Conservation (phyloP, 768 basidiomycete genomes). For the Russula dissimulans region DNA sequence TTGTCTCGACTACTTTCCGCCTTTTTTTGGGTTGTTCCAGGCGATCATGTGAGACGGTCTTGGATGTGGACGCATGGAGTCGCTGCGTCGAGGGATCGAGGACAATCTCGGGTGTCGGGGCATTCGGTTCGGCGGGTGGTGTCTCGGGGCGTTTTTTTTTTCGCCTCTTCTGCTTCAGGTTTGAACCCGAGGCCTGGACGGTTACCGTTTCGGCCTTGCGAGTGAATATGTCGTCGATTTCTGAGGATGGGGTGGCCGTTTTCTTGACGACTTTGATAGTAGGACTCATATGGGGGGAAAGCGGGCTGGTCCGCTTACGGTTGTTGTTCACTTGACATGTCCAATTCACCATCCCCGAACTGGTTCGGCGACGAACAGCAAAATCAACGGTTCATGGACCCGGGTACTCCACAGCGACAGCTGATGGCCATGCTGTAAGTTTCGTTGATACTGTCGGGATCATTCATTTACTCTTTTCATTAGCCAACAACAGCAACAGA, state of each 20-base stretch:
- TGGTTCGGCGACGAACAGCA: constrained; percentile 17
- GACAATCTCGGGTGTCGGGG: constrained; percentile 46
- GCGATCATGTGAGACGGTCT: constrained; percentile 25
- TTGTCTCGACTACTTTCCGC: constrained; percentile 20
- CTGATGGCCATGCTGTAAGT: constrained; percentile 20
- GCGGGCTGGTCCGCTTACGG: background rate
- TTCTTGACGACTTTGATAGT: background rate
- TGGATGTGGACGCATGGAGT: constrained; percentile 22
- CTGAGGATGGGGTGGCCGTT: constrained; percentile 32
- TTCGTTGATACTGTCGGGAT: background rate
- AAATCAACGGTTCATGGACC: constrained; percentile 16
- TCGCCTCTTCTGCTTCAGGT: constrained; percentile 35
- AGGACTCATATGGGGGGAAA: background rate
- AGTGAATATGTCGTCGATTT: constrained; percentile 83
- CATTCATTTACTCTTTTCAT: background rate
- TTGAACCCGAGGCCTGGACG: background rate
- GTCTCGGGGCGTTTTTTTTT: constrained; percentile 33
- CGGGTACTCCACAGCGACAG: constrained; percentile 14
- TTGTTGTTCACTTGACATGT: background rate
- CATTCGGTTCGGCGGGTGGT: constrained; percentile 22
- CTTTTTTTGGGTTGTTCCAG: constrained; percentile 10
- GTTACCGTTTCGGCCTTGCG: constrained; percentile 27
- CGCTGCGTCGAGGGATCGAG: constrained; percentile 48
- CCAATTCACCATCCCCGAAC: constrained; percentile 9
- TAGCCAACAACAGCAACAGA: constrained; percentile 14